Evolutionary conservation across 2,329 filamentous ascomycete genomes (phyloP).

Genomic region (Colletotrichum nymphaeae): DNA sequence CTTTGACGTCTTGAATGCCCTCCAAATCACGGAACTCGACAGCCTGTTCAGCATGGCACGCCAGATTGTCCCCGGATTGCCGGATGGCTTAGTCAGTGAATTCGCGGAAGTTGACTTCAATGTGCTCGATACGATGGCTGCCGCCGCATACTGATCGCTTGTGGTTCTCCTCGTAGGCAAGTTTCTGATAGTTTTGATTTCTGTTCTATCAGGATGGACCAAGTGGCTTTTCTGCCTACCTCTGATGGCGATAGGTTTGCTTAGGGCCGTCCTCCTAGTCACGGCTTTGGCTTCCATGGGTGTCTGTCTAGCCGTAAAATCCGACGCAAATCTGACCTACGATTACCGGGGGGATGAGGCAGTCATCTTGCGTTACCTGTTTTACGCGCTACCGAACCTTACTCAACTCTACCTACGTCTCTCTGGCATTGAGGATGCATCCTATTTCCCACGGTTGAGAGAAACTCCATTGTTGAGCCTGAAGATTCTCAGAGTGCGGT

Average conservation of each 20-base stretch:
- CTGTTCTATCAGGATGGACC: not conserved
- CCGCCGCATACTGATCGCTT: not conserved
- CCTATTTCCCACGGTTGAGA: not conserved
- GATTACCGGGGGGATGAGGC: not conserved
- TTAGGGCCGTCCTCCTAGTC: not conserved
- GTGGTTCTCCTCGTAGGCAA: not conserved
- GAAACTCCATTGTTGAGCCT: not conserved
- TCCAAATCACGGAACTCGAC: not conserved
- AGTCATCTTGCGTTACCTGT: not conserved
- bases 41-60: not conserved
- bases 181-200: not conserved
- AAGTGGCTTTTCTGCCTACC: not conserved
- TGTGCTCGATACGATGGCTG: not conserved
- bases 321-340: not conserved
- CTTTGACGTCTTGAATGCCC: not conserved
- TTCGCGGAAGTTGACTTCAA: not conserved
- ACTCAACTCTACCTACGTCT: not conserved
- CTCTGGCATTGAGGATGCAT: not conserved
- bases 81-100: not conserved
- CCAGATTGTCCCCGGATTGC: not conserved
- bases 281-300: not conserved
- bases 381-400: not conserved
- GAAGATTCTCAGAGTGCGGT: not conserved
- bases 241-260: not conserved
- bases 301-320: not conserved